Evolutionary conservation across 768 basidiomycete genomes (phyloP).

Genomic region (Mrakia blollopis): DNA sequence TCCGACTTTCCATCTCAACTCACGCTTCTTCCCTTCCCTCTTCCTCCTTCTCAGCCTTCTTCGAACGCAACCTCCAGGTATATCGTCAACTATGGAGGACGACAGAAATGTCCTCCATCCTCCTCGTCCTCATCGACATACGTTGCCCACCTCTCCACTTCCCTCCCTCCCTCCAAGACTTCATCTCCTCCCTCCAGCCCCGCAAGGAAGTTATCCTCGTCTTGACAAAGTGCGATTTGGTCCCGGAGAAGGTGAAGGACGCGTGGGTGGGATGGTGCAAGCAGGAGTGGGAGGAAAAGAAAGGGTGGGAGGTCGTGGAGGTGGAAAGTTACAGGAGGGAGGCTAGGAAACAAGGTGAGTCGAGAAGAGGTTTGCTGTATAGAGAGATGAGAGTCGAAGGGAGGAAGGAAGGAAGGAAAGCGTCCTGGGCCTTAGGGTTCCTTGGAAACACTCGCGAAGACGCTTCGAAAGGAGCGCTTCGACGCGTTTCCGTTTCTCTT

Average conservation of each 20-base stretch:
- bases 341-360: constrained; percentile 28
- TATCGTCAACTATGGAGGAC: constrained; percentile 30
- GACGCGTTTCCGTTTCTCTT: not conserved
- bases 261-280: constrained; percentile 48
- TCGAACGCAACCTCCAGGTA: constrained; percentile 30
- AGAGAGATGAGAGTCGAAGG: too few relatives aligned
- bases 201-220: constrained; percentile 31
- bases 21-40: not conserved
- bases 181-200: constrained; percentile 24
- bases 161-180: constrained; percentile 31
- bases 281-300: constrained; percentile 38
- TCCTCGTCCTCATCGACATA: constrained; percentile 32
- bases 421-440: too few relatives aligned
- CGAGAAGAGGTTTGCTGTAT: too few relatives aligned
- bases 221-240: constrained; percentile 32
- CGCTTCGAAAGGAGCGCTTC: too few relatives aligned
- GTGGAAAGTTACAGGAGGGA: constrained; percentile 28
- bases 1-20: too few relatives aligned
- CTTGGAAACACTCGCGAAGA: too few relatives aligned
- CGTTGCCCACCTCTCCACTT: constrained; percentile 32
- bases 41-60: constrained; percentile 14
- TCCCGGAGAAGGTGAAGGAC: constrained; percentile 53
- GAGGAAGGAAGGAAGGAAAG: too few relatives aligned
- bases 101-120: constrained; percentile 29
- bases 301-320: constrained; percentile 29